Conservation (phyloP, 2,329 filamentous ascomycete genomes). For the Neonectria ditissima region DNA sequence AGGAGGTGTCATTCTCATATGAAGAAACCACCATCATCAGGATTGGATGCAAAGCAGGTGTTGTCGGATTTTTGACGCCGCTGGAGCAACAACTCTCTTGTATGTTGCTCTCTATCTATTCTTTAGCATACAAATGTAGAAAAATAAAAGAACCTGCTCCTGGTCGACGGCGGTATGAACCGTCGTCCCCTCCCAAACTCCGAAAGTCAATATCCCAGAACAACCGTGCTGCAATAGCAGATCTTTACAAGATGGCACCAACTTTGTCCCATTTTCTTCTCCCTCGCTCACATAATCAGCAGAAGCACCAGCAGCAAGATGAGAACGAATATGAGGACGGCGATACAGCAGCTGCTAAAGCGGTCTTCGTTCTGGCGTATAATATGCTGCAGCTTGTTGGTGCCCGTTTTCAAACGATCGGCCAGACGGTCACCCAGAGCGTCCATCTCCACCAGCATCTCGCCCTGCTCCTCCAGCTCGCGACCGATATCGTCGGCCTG, state of each 20-base stretch:
- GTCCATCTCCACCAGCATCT: constrained; percentile 89
- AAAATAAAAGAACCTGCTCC: constrained; percentile 27
- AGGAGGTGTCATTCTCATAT: constrained; percentile 15
- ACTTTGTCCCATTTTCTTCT: neutral
- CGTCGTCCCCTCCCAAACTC: constrained; percentile 37
- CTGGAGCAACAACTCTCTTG: constrained; percentile 23
- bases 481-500: constrained; percentile 97
- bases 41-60: constrained; percentile 28
- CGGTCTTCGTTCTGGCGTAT: constrained; percentile 91
- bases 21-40: constrained; percentile 15
- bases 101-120: constrained; percentile 38
- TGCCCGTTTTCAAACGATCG: constrained; percentile 84
- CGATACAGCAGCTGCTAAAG: constrained; percentile 91
- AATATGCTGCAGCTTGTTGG: constrained; percentile 87
- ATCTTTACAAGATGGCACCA: constrained; percentile 4
- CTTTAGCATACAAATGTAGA: constrained; percentile 43
- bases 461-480: constrained; percentile 93
- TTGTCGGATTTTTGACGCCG: constrained; percentile 35
- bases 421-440: constrained; percentile 87
- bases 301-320: constrained; percentile 88
- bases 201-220: constrained; percentile 26
- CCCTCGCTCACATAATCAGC: constrained; percentile 63
- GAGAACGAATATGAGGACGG: constrained; percentile 85
- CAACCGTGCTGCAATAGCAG: constrained; percentile 19
- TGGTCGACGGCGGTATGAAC: constrained; percentile 24